A percentile compares a stretch with the other conserved stretches of the same genome.
phyloP scores from a whole-genome alignment of 208 protist genomes.

The Leptomonas pyrrhocoris region DNA sequence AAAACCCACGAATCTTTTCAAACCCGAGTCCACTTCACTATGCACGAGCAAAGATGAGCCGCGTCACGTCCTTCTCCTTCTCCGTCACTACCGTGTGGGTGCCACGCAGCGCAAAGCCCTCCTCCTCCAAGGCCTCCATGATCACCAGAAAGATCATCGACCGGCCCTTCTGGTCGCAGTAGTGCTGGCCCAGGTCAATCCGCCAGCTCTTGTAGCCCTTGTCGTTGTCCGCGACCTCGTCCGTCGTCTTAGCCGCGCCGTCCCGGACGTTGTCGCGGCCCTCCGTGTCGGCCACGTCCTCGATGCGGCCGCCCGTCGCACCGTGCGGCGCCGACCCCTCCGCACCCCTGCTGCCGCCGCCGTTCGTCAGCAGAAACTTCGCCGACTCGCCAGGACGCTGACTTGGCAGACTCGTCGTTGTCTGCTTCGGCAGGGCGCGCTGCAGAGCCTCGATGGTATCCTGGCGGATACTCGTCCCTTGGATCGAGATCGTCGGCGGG shows the following conservation, averaged over 20 bases:
- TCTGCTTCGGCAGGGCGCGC: constrained; percentile 61
- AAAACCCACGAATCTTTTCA: too few species aligned
- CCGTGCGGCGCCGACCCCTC: constrained; percentile 2
- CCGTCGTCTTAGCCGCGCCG: background rate
- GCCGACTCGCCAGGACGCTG: constrained; percentile 47
- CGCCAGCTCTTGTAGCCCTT: constrained; percentile 60
- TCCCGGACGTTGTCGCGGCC: background rate
- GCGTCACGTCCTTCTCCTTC: constrained; percentile 69
- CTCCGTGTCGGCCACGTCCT: constrained; percentile 2
- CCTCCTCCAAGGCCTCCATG: constrained; percentile 72
- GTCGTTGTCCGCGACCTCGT: constrained; percentile 21
- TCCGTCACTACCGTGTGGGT: constrained; percentile 54
- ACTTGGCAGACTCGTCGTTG: constrained; percentile 54
- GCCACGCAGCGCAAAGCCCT: constrained; percentile 75
- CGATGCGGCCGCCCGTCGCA: constrained; percentile 7
- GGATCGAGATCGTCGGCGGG: constrained; percentile 67
- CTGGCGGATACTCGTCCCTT: constrained; percentile 73
- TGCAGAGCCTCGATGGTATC: constrained; percentile 82
- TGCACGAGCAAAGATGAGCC: constrained; percentile 76
- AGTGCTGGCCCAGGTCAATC: constrained; percentile 79
- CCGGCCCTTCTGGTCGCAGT: constrained; percentile 75
- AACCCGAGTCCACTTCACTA: too few species aligned
- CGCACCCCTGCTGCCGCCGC: constrained; percentile 11
- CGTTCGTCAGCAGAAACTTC: constrained; percentile 49
- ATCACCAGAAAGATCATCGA: constrained; percentile 69